Evolutionary conservation across 2,329 filamentous ascomycete species (phyloP).

Genomic region (Simplicillium aogashimaense): DNA sequence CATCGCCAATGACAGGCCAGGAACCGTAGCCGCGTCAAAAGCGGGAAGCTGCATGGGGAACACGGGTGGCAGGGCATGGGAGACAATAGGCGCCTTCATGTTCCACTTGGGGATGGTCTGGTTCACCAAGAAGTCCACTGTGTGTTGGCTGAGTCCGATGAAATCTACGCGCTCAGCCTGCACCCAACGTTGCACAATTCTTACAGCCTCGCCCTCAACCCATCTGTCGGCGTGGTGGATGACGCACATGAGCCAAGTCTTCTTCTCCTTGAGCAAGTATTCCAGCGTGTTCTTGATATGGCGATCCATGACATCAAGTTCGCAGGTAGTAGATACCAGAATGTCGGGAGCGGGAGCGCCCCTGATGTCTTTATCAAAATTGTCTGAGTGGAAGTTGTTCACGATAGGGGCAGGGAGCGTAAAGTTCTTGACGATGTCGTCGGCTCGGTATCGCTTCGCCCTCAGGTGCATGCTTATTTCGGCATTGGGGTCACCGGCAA

Average conservation of each 20-base stretch:
- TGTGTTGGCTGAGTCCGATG: constrained; percentile 17
- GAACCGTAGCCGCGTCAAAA: constrained; percentile 4
- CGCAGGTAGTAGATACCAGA: constrained; percentile 18
- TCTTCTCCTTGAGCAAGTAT: constrained; percentile 10
- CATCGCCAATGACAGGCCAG: constrained; percentile 13
- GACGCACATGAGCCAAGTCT: constrained; percentile 16
- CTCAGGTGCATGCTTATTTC: constrained; percentile 13
- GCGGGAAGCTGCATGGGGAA: constrained; percentile 13
- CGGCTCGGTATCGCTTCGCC: constrained; percentile 16
- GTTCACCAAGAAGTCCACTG: constrained; percentile 12
- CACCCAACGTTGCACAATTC: constrained; percentile 11
- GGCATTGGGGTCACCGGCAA: constrained; percentile 12
- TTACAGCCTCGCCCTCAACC: constrained; percentile 11
- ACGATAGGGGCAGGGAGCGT: constrained; percentile 11
- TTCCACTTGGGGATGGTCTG: constrained; percentile 13
- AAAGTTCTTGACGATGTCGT: constrained; percentile 15
- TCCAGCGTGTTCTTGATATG: constrained; percentile 9
- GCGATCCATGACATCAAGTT: constrained; percentile 12
- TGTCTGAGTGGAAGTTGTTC: constrained; percentile 7
- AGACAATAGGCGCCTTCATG: constrained; percentile 8
- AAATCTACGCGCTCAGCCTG: constrained; percentile 14
- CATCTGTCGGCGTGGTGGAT: constrained; percentile 17
- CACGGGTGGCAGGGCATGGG: constrained; percentile 15
- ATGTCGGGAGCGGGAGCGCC: constrained; percentile 11
- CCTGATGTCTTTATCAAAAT: constrained; percentile 8